Conservation (phyloP, 2,329 filamentous ascomycete species). For the Colletotrichum sp. region DNA sequence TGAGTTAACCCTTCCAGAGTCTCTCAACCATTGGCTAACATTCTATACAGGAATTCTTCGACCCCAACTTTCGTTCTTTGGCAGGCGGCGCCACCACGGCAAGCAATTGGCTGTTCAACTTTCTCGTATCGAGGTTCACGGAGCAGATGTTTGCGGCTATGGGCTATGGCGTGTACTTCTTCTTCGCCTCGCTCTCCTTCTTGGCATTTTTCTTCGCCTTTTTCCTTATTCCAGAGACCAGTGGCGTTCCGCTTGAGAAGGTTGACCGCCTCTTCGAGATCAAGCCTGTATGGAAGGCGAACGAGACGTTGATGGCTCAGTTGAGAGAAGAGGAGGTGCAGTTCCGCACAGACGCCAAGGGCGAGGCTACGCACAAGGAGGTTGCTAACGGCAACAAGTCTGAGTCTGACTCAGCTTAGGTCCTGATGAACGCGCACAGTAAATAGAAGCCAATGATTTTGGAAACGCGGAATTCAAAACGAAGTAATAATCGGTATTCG, state of each 20-base stretch:
- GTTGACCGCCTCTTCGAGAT: conserved; percentile 54
- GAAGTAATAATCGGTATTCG: neutral
- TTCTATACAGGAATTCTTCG: conserved; percentile 59
- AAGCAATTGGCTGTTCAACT: conserved; percentile 63
- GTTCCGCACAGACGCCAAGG: conserved; percentile 10
- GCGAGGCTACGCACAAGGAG: conserved; percentile 8
- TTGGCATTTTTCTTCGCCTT: conserved; percentile 52
- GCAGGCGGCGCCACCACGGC: conserved; percentile 64
- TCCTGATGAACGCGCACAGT: neutral
- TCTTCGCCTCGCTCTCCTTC: conserved; percentile 57
- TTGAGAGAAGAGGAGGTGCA: conserved; percentile 10
- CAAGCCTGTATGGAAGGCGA: conserved; percentile 22
- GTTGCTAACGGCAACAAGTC: neutral
- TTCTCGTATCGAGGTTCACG: conserved; percentile 59
- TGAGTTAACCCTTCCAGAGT: neutral
- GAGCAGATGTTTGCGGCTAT: conserved; percentile 52
- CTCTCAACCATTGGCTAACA: too few relatives aligned
- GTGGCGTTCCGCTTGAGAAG: conserved; percentile 55
- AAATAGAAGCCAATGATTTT: neutral
- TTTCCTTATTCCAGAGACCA: conserved; percentile 59
- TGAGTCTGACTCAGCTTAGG: neutral
- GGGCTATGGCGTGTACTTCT: conserved; percentile 59
- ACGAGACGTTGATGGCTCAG: conserved; percentile 13
- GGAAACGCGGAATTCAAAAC: neutral
- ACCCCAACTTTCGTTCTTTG: conserved; percentile 42